These are phyloP conservation scores for Colletotrichum lini DNA, from an alignment of 2,329 filamentous ascomycete species.

Conservation along the genomic window DNA sequence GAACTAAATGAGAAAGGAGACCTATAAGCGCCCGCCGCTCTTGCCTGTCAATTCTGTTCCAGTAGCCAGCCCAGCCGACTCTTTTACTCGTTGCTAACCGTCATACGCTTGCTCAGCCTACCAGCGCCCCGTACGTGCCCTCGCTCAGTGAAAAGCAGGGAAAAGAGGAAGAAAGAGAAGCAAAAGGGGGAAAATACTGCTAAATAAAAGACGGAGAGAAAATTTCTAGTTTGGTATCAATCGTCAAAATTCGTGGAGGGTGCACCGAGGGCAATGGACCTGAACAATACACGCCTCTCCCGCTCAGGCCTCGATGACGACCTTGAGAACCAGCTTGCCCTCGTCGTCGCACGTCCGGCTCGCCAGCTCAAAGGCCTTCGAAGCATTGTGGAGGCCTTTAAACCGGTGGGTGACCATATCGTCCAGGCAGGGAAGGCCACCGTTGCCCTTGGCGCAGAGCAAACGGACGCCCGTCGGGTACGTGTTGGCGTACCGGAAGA, in stretches of 20 bases:
- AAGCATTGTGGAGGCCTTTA: conserved; percentile 73
- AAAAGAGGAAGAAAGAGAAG: not conserved
- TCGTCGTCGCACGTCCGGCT: conserved; percentile 76
- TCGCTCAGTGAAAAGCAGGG: not conserved
- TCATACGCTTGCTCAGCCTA: not conserved
- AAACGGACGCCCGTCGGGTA: conserved; percentile 79
- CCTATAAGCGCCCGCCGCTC: not conserved
- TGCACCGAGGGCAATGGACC: not conserved
- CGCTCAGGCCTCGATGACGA: conserved; percentile 72
- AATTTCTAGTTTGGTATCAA: conserved; percentile 26
- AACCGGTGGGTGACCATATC: conserved; percentile 83
- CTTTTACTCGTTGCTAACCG: not conserved
- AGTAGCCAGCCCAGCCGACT: not conserved
- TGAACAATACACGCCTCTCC: not conserved
- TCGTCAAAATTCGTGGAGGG: not conserved
- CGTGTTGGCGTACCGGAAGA: conserved; percentile 82
- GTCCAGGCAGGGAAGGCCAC: conserved; percentile 72
- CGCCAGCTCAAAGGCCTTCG: conserved; percentile 78
- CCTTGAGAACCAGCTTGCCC: conserved; percentile 80
- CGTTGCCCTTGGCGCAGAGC: conserved; percentile 63
- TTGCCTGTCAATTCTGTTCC: not conserved
- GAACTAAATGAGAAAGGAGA: not conserved
- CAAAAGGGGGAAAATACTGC: too few relatives aligned
- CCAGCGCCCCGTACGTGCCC: not conserved
- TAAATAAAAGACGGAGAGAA: not conserved